Conservation (phyloP, 805 yeast genomes). For the Ogataea ganodermae region DNA sequence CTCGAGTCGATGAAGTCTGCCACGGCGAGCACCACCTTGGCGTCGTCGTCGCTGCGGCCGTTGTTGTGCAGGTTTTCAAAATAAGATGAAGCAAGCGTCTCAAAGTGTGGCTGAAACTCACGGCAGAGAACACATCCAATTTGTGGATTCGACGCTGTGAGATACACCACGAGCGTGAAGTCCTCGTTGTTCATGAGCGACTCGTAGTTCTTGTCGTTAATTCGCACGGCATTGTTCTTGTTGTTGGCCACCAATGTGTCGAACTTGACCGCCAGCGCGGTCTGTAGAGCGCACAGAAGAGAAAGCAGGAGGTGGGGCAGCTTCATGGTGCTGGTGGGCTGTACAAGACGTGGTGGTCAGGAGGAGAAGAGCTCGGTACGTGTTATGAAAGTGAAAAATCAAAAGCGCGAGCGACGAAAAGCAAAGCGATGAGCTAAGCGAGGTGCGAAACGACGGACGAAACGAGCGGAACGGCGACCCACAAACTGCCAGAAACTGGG, state of each 20-base stretch:
- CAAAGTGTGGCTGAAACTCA: constrained; percentile 66
- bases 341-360: background rate
- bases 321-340: constrained; percentile 12
- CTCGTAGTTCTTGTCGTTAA: constrained; percentile 65
- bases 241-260: constrained; percentile 17
- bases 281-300: constrained; percentile 11
- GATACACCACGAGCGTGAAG: constrained; percentile 60
- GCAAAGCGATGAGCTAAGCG: no score
- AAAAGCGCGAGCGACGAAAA: no score
- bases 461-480: no score
- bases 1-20: constrained; percentile 69
- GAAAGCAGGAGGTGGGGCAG: constrained; percentile 4
- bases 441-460: no score
- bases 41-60: constrained; percentile 51
- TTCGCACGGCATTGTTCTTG: constrained; percentile 18
- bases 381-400: background rate
- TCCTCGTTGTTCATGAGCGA: constrained; percentile 61
- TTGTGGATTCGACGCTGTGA: constrained; percentile 74
- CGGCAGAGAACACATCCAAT: constrained; percentile 78
- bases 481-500: no score
- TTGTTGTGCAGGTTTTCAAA: constrained; percentile 47
- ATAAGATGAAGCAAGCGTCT: constrained; percentile 62
- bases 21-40: constrained; percentile 64
- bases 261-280: constrained; percentile 23
- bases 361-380: background rate